A percentile compares a stretch with the other conserved stretches of the same genome.
Evolutionary conservation across 495 filamentous ascomycete species (phyloP).

Genomic region (Penicillium odoratum): DNA sequence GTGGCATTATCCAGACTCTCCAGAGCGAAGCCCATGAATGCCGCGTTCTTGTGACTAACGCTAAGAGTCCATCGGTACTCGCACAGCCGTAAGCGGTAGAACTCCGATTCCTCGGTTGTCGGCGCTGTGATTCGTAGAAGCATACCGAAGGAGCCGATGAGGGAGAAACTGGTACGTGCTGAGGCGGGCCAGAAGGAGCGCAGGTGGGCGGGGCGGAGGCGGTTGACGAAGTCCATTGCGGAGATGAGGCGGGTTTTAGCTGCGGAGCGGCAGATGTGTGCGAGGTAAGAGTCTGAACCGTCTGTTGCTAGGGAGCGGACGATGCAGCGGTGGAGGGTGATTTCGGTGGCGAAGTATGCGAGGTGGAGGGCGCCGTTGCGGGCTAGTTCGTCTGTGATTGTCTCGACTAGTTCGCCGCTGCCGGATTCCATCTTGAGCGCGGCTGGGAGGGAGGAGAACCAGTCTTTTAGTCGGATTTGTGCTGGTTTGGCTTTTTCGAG

Average conservation of each 20-base stretch:
- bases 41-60: conserved; percentile 78
- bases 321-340: conserved; percentile 61
- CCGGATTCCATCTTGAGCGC: conserved; percentile 54
- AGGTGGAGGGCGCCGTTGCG: conserved; percentile 58
- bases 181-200: conserved; percentile 57
- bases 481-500: conserved; percentile 62
- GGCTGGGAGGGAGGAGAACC: conserved; percentile 55
- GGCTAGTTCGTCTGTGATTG: conserved; percentile 40
- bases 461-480: conserved; percentile 59
- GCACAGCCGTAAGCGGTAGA: conserved; percentile 79
- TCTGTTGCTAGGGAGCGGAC: conserved; percentile 50
- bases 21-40: conserved; percentile 59
- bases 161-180: conserved; percentile 53
- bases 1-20: conserved; percentile 49
- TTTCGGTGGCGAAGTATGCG: conserved; percentile 62
- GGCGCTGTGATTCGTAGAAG: conserved; percentile 87
- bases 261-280: conserved; percentile 93
- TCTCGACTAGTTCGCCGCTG: conserved; percentile 42
- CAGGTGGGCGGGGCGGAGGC: conserved; percentile 53
- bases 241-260: conserved; percentile 59
- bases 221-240: conserved; percentile 60
- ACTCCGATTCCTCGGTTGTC: conserved; percentile 88
- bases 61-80: conserved; percentile 95
- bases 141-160: conserved; percentile 56
- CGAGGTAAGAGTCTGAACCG: conserved; percentile 57